A percentile compares a stretch with the other conserved stretches of the same genome.
Evolutionary conservation across 73 alveolate species (phyloP).

Genomic region (Paramecium sonneborni): DNA sequence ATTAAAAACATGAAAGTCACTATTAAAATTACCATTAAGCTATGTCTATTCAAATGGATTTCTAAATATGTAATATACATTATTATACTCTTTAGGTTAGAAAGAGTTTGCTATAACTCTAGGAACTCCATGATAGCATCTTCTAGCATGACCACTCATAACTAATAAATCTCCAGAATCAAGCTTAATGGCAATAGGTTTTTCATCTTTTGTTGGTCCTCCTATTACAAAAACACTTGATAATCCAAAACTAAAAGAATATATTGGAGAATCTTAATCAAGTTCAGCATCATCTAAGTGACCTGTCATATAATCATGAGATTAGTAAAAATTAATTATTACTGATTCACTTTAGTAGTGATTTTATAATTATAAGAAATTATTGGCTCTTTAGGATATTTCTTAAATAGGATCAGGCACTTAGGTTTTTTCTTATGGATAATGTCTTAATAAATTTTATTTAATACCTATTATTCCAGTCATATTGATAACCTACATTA

Average conservation of each 20-base stretch:
- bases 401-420: constrained; percentile 60
- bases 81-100: not conserved
- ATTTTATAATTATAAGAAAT: constrained; percentile 13
- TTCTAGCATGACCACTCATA: constrained; percentile 65
- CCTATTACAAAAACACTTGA: constrained; percentile 53
- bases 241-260: constrained; percentile 51
- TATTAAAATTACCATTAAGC: not conserved
- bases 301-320: constrained; percentile 60
- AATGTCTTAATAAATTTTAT: not conserved
- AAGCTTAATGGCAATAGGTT: constrained; percentile 50
- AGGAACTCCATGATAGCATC: constrained; percentile 64
- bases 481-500: constrained; percentile 61
- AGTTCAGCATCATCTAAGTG: constrained; percentile 66
- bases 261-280: constrained; percentile 59
- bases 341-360: constrained; percentile 58
- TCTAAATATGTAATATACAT: not conserved
- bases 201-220: constrained; percentile 56
- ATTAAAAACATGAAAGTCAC: constrained; percentile 27
- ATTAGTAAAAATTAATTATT: constrained; percentile 25
- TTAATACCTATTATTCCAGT: constrained; percentile 52
- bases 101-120: constrained; percentile 49
- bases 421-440: constrained; percentile 49
- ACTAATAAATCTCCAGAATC: constrained; percentile 65
- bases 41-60: not conserved
- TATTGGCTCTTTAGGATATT: constrained; percentile 39